phyloP scores from a whole-genome alignment of 495 filamentous ascomycete species.

The Annulohypoxylon bovei region DNA sequence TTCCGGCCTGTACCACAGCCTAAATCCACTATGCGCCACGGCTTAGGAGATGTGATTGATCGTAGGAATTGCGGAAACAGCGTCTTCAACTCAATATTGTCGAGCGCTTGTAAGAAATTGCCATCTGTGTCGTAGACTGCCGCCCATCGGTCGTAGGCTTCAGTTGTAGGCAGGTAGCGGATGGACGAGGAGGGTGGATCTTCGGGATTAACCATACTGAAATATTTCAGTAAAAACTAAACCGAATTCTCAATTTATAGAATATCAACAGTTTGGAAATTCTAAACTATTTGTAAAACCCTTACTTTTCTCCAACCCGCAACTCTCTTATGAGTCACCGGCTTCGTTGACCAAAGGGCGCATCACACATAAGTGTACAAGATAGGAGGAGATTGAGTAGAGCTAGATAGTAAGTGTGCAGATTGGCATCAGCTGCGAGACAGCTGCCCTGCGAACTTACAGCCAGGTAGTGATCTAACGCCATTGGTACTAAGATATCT shows the following conservation, averaged over 20 bases:
- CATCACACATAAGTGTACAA: too few species aligned
- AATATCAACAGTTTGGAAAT: too few species aligned
- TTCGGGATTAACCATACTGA: slow-evolving; percentile 10
- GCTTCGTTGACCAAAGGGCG: slow-evolving; percentile 1
- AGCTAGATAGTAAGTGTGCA: too few species aligned
- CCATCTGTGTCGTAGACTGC: slow-evolving; percentile 72
- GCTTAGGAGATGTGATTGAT: slow-evolving; percentile 40
- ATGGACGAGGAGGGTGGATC: slow-evolving; percentile 24
- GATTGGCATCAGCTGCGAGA: slow-evolving; percentile 9
- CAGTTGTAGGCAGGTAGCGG: slow-evolving; percentile 44
- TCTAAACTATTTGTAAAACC: background rate
- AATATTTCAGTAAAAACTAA: background rate
- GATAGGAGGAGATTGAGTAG: too few species aligned
- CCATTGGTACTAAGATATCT: too few species aligned
- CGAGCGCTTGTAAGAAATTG: slow-evolving; percentile 77
- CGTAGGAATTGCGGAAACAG: slow-evolving; percentile 66
- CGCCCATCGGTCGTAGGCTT: slow-evolving; percentile 51
- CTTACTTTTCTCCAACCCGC: background rate
- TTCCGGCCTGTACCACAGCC: slow-evolving; percentile 79
- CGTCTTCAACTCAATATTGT: slow-evolving; percentile 65
- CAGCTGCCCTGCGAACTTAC: background rate
- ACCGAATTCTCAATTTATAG: too few species aligned
- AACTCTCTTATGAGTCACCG: slow-evolving; percentile 20
- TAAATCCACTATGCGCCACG: slow-evolving; percentile 64
- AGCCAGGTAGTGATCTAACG: background rate